Base-by-base conservation (phyloP, 2,329 filamentous ascomycete genomes). In the Aspergillus sp. region DNA sequence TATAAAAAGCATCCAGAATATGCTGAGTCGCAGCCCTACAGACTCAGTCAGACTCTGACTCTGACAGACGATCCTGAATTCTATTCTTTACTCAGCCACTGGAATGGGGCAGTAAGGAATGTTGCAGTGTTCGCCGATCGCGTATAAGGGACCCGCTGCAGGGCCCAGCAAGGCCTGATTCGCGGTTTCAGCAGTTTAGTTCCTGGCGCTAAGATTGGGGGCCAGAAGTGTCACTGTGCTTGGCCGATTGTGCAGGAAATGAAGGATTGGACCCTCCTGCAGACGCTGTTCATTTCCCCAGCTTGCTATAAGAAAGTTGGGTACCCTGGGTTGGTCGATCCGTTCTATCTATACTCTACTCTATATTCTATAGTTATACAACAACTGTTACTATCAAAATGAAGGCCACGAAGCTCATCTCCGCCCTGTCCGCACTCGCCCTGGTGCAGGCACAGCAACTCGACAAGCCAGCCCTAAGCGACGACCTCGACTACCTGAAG, bases 401-500 rank as follows among this genome's bases (percentile, higher is more conserved):
- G 39, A 43, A 52, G 33, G 24, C 21, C 17, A 35, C 15, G 39
- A 52, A 31, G 14, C 24, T 33, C 15, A 3, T 48, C 40, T 27
- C 33, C 39, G 27, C 41, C 1, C 21, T 35, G 19, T 46, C 33
- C 2, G 39, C 46, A 3, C 46, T 56, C 6, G 17, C 41, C 21
- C 17, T 45, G 6, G 40, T 41, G 11, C 31, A 24, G 11, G 52
- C 52, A 2, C 31, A 43, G 37, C 1, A 37, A 5, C 43, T 57
- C 15, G 44, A 48, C 55, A 57, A 57, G 24, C 56, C 56, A 14
- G 56, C 56, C 27, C 50, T 58, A 12, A 58, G 45, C 3, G 27
- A 37, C 31, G 31, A 58, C 45, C 39, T 58, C 23, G 56, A 58
- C 45, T 58, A 58, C 51, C 50, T 58, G 27, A 35, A 41, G 7